A percentile compares a stretch with the other conserved stretches of the same genome.
Evolutionary conservation across 257 asterid species (phyloP).

Genomic region (Gynochthodes officinalis): DNA sequence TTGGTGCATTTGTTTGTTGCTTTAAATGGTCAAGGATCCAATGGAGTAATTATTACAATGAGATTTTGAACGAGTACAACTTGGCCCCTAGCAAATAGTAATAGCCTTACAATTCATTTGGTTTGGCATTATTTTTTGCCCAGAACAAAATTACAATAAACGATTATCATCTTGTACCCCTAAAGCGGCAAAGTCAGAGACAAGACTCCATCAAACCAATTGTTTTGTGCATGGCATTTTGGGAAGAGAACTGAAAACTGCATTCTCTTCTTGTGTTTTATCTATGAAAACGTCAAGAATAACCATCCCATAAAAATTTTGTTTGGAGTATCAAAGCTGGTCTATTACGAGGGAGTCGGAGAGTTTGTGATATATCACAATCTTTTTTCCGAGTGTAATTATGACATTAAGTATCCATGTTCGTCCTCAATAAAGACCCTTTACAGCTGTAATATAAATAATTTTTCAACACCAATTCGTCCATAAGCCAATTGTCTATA

Average conservation of each 20-base stretch:
- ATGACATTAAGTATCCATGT: too few relatives aligned
- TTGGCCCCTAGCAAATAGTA: neutral
- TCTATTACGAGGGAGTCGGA: too few relatives aligned
- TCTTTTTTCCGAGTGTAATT: too few relatives aligned
- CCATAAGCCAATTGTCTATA: neutral
- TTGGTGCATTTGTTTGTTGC: neutral
- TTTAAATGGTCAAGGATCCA: neutral
- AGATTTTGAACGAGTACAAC: neutral
- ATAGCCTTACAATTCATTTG: neutral
- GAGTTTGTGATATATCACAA: too few relatives aligned
- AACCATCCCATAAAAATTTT: neutral
- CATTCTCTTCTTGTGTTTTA: neutral
- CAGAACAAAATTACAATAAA: constrained; percentile 4
- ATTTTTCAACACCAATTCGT: neutral
- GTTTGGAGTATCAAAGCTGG: neutral
- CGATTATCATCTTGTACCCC: constrained; percentile 25
- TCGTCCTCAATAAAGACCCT: neutral
- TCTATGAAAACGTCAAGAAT: constrained; percentile 7
- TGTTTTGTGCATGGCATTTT: neutral
- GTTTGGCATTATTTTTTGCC: neutral
- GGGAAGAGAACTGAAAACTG: neutral
- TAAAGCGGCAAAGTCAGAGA: constrained; percentile 37
- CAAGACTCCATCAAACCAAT: constrained; percentile 31
- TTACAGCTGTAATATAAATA: neutral
- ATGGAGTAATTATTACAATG: neutral